These are phyloP conservation scores for Fusarium fracticaudum DNA, from an alignment of 2,329 filamentous ascomycete species.

Conservation along the genomic window DNA sequence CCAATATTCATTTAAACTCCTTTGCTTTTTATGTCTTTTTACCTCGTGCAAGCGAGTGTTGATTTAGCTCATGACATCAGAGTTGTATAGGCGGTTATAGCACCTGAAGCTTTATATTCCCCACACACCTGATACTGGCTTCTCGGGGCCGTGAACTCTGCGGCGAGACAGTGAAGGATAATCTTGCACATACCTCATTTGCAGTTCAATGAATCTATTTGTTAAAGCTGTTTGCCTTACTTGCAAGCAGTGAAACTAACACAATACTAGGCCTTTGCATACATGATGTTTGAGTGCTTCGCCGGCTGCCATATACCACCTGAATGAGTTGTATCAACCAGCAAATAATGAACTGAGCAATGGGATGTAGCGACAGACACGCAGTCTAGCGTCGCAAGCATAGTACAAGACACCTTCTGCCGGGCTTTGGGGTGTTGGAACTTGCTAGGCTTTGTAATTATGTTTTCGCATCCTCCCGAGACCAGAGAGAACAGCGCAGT, in stretches of 20 bases:
- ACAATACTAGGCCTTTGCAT: conserved; percentile 21
- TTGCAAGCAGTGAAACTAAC: not conserved
- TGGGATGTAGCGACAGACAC: not conserved
- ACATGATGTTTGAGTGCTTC: conserved; percentile 25
- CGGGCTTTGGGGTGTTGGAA: not conserved
- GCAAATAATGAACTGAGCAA: not conserved
- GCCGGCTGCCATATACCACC: conserved; percentile 13
- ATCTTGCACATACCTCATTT: not conserved
- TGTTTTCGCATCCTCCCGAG: not conserved
- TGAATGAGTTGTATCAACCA: conserved; percentile 3
- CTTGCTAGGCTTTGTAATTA: not conserved
- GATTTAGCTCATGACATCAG: not conserved
- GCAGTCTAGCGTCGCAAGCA: not conserved
- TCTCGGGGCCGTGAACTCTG: not conserved
- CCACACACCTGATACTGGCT: not conserved
- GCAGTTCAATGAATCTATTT: not conserved
- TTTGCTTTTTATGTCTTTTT: conserved; percentile 10
- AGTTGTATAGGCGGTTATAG: not conserved
- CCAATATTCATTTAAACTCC: not conserved
- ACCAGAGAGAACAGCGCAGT: not conserved
- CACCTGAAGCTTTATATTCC: not conserved
- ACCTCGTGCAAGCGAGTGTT: not conserved
- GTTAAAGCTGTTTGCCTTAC: not conserved
- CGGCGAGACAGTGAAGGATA: not conserved
- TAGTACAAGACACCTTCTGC: not conserved